A percentile compares a stretch with the other conserved stretches of the same genome.
Evolutionary conservation across 2,329 filamentous ascomycete genomes (phyloP).

Genomic region (Dichotomopilus funicola): DNA sequence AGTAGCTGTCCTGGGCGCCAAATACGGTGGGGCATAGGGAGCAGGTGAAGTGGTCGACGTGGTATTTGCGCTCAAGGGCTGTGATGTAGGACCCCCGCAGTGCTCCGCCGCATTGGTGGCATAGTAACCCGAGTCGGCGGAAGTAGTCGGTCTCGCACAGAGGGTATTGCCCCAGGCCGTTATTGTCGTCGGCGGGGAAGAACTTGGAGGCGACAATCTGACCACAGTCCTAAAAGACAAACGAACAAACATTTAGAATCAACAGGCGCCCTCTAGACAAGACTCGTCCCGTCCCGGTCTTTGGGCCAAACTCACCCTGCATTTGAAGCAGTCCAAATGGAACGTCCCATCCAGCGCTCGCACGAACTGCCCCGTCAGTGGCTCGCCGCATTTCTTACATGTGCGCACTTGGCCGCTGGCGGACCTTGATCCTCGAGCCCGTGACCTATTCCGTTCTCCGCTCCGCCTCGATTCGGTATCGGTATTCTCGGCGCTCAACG

Average conservation of each 20-base stretch:
- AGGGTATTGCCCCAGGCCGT: slow-evolving; percentile 80
- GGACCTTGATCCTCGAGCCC: slow-evolving; percentile 41
- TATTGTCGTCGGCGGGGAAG: slow-evolving; percentile 90
- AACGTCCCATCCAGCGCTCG: slow-evolving; percentile 88
- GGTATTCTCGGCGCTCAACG: slow-evolving; percentile 29
- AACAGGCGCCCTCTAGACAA: background rate
- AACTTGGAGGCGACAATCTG: slow-evolving; percentile 98
- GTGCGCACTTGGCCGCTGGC: slow-evolving; percentile 55
- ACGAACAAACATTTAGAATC: slow-evolving; percentile 1
- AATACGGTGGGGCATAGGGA: slow-evolving; percentile 97
- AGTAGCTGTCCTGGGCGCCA: slow-evolving; percentile 96
- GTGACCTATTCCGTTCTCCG: slow-evolving; percentile 52
- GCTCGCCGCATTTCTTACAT: slow-evolving; percentile 83
- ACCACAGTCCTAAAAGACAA: slow-evolving; percentile 69
- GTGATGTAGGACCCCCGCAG: slow-evolving; percentile 97
- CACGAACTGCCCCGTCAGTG: slow-evolving; percentile 91
- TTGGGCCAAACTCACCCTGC: slow-evolving; percentile 59
- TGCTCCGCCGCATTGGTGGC: slow-evolving; percentile 85
- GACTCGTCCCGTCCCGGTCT: background rate
- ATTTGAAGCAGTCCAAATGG: slow-evolving; percentile 97
- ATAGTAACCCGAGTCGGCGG: slow-evolving; percentile 80
- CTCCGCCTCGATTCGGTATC: slow-evolving; percentile 46
- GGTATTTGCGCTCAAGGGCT: slow-evolving; percentile 94
- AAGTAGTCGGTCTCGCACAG: slow-evolving; percentile 99
- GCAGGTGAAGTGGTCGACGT: slow-evolving; percentile 98